These are phyloP conservation scores for Sugiyamaella grinbergsii DNA, from an alignment of 1,139 yeast genomes.

Conservation along the genomic window DNA sequence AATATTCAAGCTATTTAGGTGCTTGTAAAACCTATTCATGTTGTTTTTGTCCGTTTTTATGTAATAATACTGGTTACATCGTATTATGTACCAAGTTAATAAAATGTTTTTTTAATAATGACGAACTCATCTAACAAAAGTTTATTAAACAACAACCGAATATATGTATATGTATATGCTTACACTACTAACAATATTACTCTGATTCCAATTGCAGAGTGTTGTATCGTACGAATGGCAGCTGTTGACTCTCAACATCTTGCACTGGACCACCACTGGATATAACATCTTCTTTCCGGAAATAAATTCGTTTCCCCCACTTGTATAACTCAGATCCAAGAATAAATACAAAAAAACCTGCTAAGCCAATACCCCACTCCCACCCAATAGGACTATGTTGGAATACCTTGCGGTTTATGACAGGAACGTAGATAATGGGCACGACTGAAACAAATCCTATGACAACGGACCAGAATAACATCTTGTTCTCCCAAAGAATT, in stretches of 20 bases:
- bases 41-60: slow-evolving; percentile 8
- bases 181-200: background rate
- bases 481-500: slow-evolving; percentile 74
- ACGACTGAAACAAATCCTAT: slow-evolving; percentile 71
- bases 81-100: too few relatives aligned
- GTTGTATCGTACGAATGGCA: slow-evolving; percentile 10
- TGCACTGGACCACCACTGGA: background rate
- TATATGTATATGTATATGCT: too few relatives aligned
- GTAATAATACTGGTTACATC: background rate
- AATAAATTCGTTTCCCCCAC: slow-evolving; percentile 61
- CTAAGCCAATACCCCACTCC: slow-evolving; percentile 84
- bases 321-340: slow-evolving; percentile 68
- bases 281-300: slow-evolving; percentile 22
- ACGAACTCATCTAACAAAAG: too few relatives aligned
- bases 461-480: slow-evolving; percentile 81
- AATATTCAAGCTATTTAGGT: slow-evolving; percentile 6
- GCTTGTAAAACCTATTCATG: background rate
- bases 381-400: slow-evolving; percentile 71
- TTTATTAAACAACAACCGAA: too few relatives aligned
- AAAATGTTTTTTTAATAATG: too few relatives aligned
- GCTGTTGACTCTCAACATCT: slow-evolving; percentile 12
- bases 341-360: slow-evolving; percentile 61
- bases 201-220: slow-evolving; percentile 5
- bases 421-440: slow-evolving; percentile 88
- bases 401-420: slow-evolving; percentile 75